A percentile compares a stretch with the other conserved stretches of the same genome.
Evolutionary conservation across 352 stramenopile species (phyloP).

Genomic region (Phytophthora tubulina): DNA sequence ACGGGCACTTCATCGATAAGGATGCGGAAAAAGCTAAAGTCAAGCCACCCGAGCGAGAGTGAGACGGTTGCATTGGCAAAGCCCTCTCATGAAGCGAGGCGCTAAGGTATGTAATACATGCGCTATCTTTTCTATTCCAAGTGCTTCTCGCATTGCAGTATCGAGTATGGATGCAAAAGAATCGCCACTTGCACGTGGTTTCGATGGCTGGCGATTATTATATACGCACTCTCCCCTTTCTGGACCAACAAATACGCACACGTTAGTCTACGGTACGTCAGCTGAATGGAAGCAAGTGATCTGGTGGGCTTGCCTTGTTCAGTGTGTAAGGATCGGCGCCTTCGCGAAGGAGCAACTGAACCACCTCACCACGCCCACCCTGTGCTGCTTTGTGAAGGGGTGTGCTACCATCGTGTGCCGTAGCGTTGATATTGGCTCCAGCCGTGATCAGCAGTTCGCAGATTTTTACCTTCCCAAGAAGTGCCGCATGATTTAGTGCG

Average conservation of each 20-base stretch:
- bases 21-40: constrained; percentile 39
- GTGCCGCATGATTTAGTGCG: constrained; percentile 46
- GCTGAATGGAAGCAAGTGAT: not conserved
- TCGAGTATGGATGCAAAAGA: constrained; percentile 31
- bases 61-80: not conserved
- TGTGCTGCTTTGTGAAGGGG: constrained; percentile 58
- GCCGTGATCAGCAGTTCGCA: constrained; percentile 40
- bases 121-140: constrained; percentile 14
- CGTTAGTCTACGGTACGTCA: not conserved
- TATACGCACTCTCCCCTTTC: constrained; percentile 44
- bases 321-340: constrained; percentile 22
- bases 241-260: constrained; percentile 5
- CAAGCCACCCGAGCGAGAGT: not conserved
- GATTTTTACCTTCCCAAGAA: constrained; percentile 42
- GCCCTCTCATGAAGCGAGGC: not conserved
- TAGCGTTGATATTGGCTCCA: constrained; percentile 32
- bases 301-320: constrained; percentile 35
- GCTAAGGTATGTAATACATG: constrained; percentile 18
- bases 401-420: constrained; percentile 30
- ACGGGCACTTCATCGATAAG: constrained; percentile 32
- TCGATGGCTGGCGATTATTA: constrained; percentile 39
- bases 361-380: constrained; percentile 29
- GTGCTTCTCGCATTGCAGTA: not conserved
- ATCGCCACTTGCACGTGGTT: constrained; percentile 47
- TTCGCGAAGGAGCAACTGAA: constrained; percentile 38